Percentiles rank a stretch among this genome's conserved stretches.
Evolutionary conservation across 352 stramenopile genomes (phyloP).

Genomic region (Phytophthora fragariaefolia): DNA sequence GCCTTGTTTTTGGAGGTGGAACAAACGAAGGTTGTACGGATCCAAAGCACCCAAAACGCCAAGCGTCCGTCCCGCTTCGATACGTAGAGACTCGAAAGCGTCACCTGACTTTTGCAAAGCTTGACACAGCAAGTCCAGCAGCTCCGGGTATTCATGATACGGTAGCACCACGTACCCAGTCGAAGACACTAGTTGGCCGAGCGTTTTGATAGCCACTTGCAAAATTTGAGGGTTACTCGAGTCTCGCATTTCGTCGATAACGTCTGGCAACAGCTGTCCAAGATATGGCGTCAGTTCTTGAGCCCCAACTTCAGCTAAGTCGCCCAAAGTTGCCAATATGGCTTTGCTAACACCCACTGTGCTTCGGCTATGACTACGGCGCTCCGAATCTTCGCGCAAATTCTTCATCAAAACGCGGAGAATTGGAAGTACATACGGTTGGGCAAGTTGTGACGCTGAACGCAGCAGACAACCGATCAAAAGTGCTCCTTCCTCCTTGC

Average conservation of each 20-base stretch:
- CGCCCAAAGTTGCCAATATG: slow-evolving; percentile 82
- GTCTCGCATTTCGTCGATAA: slow-evolving; percentile 88
- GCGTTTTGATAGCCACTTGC: slow-evolving; percentile 86
- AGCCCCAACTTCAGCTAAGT: slow-evolving; percentile 79
- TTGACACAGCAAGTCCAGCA: slow-evolving; percentile 81
- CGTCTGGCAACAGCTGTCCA: slow-evolving; percentile 83
- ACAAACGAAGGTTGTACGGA: slow-evolving; percentile 85
- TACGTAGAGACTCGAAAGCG: slow-evolving; percentile 72
- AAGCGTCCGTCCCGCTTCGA: slow-evolving; percentile 83
- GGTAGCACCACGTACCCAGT: slow-evolving; percentile 87
- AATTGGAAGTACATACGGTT: slow-evolving; percentile 88
- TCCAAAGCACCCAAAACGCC: slow-evolving; percentile 85
- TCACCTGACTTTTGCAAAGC: slow-evolving; percentile 85
- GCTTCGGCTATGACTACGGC: slow-evolving; percentile 71
- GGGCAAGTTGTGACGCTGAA: slow-evolving; percentile 77
- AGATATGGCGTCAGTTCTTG: slow-evolving; percentile 86
- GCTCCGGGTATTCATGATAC: slow-evolving; percentile 85
- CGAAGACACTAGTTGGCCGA: slow-evolving; percentile 82
- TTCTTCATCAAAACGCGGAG: slow-evolving; percentile 90
- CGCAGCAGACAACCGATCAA: slow-evolving; percentile 83
- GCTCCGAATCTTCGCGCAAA: slow-evolving; percentile 79
- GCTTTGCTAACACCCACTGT: slow-evolving; percentile 86
- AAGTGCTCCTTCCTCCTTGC: slow-evolving; percentile 85
- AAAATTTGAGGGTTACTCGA: slow-evolving; percentile 87
- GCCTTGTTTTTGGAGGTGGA: slow-evolving; percentile 83